Base-by-base conservation (phyloP, 2,329 filamentous ascomycete species). In the Pezicula rhizophila region DNA sequence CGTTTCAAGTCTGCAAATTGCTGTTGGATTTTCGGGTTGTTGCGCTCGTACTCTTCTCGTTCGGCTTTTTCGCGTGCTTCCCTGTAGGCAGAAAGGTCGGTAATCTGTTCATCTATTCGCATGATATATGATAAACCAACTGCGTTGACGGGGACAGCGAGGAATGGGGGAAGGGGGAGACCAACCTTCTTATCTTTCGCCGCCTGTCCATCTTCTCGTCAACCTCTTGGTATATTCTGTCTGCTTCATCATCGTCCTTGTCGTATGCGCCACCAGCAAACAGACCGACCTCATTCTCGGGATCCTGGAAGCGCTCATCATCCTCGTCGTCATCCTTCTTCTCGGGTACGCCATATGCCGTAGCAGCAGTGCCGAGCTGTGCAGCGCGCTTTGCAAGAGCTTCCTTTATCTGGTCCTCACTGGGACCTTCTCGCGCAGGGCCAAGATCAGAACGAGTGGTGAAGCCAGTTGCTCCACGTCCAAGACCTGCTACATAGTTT, bases 381-480 rank as follows among this genome's bases (percentile, higher is more conserved):
- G 89, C 87, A 7, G 93, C 92, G 60, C 95, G 85, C 70, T 96
- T 96, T 43, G 91, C 91, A 59, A 99, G 85, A 53, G 89, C 91
- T 68, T 96, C 93, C 68, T 97, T 96, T 71, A 99, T 96, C 71
- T 97, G 92, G 66, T 99, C 93, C 62, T 96, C 92, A 52, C 88
- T 96, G 43, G 93, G 93, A 14, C 93, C 93, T 73, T 96, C 92
- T 61, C 92, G 82, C 51, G 92, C 92, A 45, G 95, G 93, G 50
- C 95, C 93, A 50, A 99, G 77, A 78, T 99, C 93, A 49, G 92
- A 97, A 62, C 95, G 84, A 37, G 93, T 99, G 14, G 93, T 97
- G 73, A 99, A 99, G 52, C 95, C 93, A 7, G 93, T 99, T 18
- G 95, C 95, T 71, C 93, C 93, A 77, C 95, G 87, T 70, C 93